These are phyloP conservation scores for Parachaetomium inaequale DNA, from an alignment of 495 filamentous ascomycete species.

Conservation along the genomic window DNA sequence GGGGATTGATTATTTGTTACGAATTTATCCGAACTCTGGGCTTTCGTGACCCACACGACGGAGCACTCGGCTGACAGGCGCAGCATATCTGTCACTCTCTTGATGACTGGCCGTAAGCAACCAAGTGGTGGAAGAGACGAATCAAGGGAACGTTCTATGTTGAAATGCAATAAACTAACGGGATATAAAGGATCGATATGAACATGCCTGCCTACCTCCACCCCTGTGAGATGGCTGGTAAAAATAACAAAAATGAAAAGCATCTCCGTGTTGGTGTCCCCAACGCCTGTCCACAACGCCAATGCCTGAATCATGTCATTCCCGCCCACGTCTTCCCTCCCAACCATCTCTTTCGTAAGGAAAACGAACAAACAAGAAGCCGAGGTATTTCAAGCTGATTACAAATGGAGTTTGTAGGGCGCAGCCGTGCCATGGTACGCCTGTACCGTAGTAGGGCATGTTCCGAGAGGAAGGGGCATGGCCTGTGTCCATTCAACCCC, in stretches of 20 bases:
- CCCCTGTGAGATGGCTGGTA: background rate
- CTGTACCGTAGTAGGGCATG: background rate
- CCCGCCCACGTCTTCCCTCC: background rate
- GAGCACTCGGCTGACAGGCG: no score
- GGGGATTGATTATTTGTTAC: slow-evolving; percentile 8
- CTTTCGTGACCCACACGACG: background rate
- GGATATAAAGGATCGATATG: background rate
- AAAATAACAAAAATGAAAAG: background rate
- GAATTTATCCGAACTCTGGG: background rate
- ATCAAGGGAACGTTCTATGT: background rate
- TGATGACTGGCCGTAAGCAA: no score
- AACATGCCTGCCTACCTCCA: background rate
- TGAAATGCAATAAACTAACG: background rate
- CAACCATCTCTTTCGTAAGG: background rate
- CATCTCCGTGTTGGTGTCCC: background rate
- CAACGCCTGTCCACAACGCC: slow-evolving; percentile 15
- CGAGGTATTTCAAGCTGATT: slow-evolving; percentile 7
- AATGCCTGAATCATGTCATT: slow-evolving; percentile 1
- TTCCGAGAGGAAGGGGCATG: background rate
- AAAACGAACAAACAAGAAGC: background rate
- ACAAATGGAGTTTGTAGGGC: background rate
- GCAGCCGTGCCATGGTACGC: background rate
- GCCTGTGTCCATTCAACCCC: background rate
- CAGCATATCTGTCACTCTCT: no score
- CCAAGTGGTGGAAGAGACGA: background rate